These are phyloP conservation scores for Dichotomopilus funicola DNA, from an alignment of 2,329 filamentous ascomycete species.

Conservation along the genomic window DNA sequence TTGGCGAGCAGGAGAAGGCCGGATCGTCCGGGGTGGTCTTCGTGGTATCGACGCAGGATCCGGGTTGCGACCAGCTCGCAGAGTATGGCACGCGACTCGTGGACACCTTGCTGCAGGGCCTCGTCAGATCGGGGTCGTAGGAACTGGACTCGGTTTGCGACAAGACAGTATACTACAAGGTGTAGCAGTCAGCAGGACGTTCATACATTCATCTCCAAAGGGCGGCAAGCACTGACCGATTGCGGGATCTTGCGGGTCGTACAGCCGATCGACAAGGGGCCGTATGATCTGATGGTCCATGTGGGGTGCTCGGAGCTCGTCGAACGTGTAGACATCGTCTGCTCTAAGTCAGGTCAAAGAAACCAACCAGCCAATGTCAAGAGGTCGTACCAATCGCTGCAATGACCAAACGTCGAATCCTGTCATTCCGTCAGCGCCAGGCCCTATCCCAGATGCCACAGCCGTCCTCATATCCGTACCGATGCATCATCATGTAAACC, in stretches of 20 bases:
- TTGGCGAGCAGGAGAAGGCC: slow-evolving; percentile 61
- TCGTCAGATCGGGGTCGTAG: slow-evolving; percentile 56
- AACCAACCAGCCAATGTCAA: not conserved
- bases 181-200: not conserved
- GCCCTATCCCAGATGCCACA: not conserved
- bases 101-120: slow-evolving; percentile 62
- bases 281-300: slow-evolving; percentile 62
- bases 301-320: slow-evolving; percentile 60
- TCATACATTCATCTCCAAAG: not conserved
- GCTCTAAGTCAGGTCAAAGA: not conserved
- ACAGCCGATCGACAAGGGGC: slow-evolving; percentile 62
- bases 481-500: slow-evolving; percentile 27
- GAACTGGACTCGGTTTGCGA: slow-evolving; percentile 66
- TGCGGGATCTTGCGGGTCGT: slow-evolving; percentile 58
- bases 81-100: slow-evolving; percentile 58
- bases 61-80: slow-evolving; percentile 64
- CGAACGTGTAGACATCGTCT: slow-evolving; percentile 43
- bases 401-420: slow-evolving; percentile 24
- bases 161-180: slow-evolving; percentile 56
- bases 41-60: slow-evolving; percentile 60
- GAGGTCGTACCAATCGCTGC: slow-evolving; percentile 22
- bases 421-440: slow-evolving; percentile 10
- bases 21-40: slow-evolving; percentile 55
- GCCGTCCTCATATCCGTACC: slow-evolving; percentile 13
- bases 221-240: slow-evolving; percentile 38